Conservation (phyloP, 176 grass and related monocot genomes). For the Lolium multiflorum region DNA sequence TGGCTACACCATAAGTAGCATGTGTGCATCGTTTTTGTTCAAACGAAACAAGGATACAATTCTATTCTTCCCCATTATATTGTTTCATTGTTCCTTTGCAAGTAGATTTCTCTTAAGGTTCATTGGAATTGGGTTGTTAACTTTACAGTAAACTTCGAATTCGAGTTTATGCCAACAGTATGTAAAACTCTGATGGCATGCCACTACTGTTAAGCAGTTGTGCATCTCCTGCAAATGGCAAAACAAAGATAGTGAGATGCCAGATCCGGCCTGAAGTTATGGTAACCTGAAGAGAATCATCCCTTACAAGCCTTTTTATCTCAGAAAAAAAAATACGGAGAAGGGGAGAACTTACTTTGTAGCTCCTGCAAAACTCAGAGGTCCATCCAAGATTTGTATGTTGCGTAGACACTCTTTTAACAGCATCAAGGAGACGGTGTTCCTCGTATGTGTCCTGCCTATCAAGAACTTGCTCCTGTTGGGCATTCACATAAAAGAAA, state of each 20-base stretch:
- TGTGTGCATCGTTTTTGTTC: neutral
- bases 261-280: conserved; percentile 9
- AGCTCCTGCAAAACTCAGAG: conserved; percentile 11
- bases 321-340: conserved; percentile 1
- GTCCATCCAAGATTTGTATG: conserved; percentile 22
- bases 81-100: neutral
- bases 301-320: conserved; percentile 9
- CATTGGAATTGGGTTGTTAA: conserved; percentile 1
- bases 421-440: conserved; percentile 31
- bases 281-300: conserved; percentile 35
- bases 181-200: conserved; percentile 33
- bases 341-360: conserved; percentile 30
- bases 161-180: neutral
- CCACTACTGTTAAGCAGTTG: conserved; percentile 31
- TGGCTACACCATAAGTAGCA: conserved; percentile 4
- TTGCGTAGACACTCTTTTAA: conserved; percentile 20
- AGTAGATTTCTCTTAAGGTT: conserved; percentile 12
- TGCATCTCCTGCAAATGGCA: conserved; percentile 40
- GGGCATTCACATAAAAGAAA: conserved; percentile 10
- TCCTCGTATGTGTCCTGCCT: conserved; percentile 47
- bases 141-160: conserved; percentile 30
- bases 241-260: conserved; percentile 32
- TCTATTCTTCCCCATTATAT: neutral
- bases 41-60: conserved; percentile 18
- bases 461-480: conserved; percentile 61